These are phyloP conservation scores for Colletotrichum cordylinicola DNA, from an alignment of 2,329 filamentous ascomycete genomes.

Conservation along the genomic window DNA sequence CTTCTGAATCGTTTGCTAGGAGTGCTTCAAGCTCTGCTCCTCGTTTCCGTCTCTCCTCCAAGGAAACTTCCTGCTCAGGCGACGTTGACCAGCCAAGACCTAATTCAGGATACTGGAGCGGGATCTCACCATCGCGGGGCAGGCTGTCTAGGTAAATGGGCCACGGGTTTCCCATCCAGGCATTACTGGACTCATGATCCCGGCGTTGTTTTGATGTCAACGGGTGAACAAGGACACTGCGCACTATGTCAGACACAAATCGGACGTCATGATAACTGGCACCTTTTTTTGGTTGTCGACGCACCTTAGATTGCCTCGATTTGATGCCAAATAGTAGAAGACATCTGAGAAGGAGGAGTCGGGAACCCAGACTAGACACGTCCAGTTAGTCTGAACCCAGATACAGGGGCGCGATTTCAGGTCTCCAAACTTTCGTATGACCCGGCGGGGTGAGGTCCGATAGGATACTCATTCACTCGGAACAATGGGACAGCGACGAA, in stretches of 20 bases:
- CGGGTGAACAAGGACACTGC: conserved; percentile 36
- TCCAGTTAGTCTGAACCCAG: background rate
- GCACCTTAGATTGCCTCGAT: conserved; percentile 34
- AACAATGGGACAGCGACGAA: conserved; percentile 37
- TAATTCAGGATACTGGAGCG: conserved; percentile 37
- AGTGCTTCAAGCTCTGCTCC: conserved; percentile 34
- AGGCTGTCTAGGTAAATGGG: conserved; percentile 35
- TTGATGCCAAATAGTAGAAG: conserved; percentile 37
- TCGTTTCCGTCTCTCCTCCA: conserved; percentile 33
- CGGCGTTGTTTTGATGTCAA: conserved; percentile 33
- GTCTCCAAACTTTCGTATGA: conserved; percentile 36
- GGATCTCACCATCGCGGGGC: conserved; percentile 29
- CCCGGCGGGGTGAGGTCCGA: conserved; percentile 38
- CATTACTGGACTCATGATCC: conserved; percentile 37
- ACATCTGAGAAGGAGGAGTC: conserved; percentile 39
- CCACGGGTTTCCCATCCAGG: conserved; percentile 38
- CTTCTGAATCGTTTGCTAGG: conserved; percentile 32
- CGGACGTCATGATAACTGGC: too few relatives aligned
- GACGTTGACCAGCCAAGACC: conserved; percentile 34
- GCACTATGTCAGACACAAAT: background rate
- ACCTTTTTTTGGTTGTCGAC: background rate
- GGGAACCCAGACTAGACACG: conserved; percentile 33
- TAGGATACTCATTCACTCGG: conserved; percentile 35
- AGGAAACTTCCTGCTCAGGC: conserved; percentile 30
- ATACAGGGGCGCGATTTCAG: background rate